Percentiles rank a stretch among this genome's conserved stretches.
Conservation (phyloP, 2,329 filamentous ascomycete species). For the Hyphodiscus sp. region DNA sequence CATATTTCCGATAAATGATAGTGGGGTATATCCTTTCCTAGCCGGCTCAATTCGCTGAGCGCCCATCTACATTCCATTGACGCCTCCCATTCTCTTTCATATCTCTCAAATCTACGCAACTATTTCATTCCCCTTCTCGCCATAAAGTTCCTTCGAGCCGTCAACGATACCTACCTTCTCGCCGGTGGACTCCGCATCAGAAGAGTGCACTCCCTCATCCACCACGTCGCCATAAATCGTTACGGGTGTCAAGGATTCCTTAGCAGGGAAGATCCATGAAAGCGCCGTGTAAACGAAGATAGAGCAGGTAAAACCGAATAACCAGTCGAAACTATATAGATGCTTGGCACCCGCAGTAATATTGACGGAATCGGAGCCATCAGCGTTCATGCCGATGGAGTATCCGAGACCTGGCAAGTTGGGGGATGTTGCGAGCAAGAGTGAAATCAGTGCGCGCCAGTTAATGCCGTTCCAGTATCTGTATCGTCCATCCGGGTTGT, state of each 20-base stretch:
- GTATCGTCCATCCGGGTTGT: constrained; percentile 26
- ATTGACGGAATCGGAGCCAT: constrained; percentile 7
- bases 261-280: constrained; percentile 41
- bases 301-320: constrained; percentile 53
- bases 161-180: not conserved
- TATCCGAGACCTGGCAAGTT: constrained; percentile 25
- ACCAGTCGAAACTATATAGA: constrained; percentile 60
- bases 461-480: constrained; percentile 25
- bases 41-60: not conserved
- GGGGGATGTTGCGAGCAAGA: constrained; percentile 21
- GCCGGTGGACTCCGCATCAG: constrained; percentile 7
- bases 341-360: constrained; percentile 41
- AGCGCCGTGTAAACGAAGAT: constrained; percentile 49
- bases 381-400: constrained; percentile 12
- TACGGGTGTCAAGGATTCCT: constrained; percentile 40
- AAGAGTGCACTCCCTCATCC: not conserved
- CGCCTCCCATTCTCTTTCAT: not conserved
- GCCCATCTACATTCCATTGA: not conserved
- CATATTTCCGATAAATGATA: not conserved
- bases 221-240: constrained; percentile 34
- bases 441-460: constrained; percentile 22
- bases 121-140: not conserved
- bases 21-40: not conserved
- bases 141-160: not conserved
- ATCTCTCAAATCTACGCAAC: not conserved